Percentiles rank a stretch among this genome's conserved stretches.
Conservation (phyloP, 1,139 yeast genomes). For the Suhomyces maxii region DNA sequence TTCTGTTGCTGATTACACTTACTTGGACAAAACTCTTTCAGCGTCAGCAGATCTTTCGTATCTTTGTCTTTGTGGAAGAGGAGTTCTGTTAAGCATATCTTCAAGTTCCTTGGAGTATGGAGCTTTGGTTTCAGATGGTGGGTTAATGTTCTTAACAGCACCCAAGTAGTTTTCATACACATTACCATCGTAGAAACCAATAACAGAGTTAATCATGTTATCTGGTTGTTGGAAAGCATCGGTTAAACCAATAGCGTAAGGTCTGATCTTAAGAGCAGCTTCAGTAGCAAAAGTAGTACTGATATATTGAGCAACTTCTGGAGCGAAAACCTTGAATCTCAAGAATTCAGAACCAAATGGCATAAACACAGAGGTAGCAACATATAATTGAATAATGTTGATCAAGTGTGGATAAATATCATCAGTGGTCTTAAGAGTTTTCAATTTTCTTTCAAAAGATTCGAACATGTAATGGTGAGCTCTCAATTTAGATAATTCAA, state of each 20-base stretch:
- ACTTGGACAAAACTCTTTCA: slow-evolving; percentile 33
- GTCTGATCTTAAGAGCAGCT: slow-evolving; percentile 41
- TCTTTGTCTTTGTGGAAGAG: slow-evolving; percentile 42
- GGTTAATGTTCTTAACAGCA: slow-evolving; percentile 38
- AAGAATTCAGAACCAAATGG: slow-evolving; percentile 42
- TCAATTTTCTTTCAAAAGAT: slow-evolving; percentile 20
- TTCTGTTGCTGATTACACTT: background rate
- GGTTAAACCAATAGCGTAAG: slow-evolving; percentile 45
- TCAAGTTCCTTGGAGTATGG: slow-evolving; percentile 40
- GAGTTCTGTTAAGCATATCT: slow-evolving; percentile 39
- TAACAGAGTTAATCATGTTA: slow-evolving; percentile 43
- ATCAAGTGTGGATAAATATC: slow-evolving; percentile 23
- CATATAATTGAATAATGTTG: slow-evolving; percentile 24
- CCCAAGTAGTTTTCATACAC: slow-evolving; percentile 48
- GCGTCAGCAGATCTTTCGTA: slow-evolving; percentile 32
- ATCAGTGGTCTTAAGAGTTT: slow-evolving; percentile 14
- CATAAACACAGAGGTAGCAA: slow-evolving; percentile 32
- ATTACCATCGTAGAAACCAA: slow-evolving; percentile 48
- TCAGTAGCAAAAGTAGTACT: slow-evolving; percentile 34
- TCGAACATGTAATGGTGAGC: slow-evolving; percentile 27
- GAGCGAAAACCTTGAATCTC: slow-evolving; percentile 34
- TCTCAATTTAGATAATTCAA: slow-evolving; percentile 26
- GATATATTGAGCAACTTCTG: slow-evolving; percentile 36
- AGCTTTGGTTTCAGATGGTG: slow-evolving; percentile 39
- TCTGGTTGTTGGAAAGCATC: slow-evolving; percentile 52